Percentiles rank a stretch among this genome's conserved stretches.
Conservation (phyloP, 495 filamentous ascomycete species). For the Neurospora intermedia region DNA sequence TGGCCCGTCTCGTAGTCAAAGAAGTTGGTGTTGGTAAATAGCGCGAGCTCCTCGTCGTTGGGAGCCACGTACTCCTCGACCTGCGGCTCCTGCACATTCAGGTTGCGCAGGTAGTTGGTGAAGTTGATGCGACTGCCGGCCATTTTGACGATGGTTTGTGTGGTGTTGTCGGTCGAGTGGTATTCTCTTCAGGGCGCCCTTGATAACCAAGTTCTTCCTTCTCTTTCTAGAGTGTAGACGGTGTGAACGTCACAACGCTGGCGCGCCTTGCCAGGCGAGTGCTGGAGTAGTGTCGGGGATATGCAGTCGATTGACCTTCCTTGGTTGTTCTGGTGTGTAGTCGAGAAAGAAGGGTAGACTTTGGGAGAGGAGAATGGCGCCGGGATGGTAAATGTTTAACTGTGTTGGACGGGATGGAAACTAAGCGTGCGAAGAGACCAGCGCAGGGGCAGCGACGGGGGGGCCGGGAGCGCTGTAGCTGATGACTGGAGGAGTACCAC, state of each 20-base stretch:
- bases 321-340: neutral
- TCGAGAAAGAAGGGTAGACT: neutral
- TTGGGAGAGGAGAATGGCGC: neutral
- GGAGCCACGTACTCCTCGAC: conserved; percentile 50
- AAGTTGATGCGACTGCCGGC: conserved; percentile 49
- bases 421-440: neutral
- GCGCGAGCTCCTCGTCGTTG: conserved; percentile 61
- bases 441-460: neutral
- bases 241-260: neutral
- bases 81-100: conserved; percentile 66
- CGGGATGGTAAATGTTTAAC: neutral
- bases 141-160: neutral
- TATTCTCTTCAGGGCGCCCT: neutral
- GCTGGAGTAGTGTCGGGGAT: neutral
- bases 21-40: conserved; percentile 92
- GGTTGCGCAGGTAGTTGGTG: conserved; percentile 74
- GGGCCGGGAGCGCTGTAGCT: neutral
- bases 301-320: neutral
- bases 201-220: neutral
- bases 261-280: neutral
- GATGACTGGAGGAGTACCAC: neutral
- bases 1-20: conserved; percentile 66
- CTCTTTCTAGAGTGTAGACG: neutral
- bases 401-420: neutral
- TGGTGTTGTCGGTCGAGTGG: neutral